These are phyloP conservation scores for Penicillium sclerotiorum DNA, from an alignment of 2,329 filamentous ascomycete genomes.

Conservation along the genomic window DNA sequence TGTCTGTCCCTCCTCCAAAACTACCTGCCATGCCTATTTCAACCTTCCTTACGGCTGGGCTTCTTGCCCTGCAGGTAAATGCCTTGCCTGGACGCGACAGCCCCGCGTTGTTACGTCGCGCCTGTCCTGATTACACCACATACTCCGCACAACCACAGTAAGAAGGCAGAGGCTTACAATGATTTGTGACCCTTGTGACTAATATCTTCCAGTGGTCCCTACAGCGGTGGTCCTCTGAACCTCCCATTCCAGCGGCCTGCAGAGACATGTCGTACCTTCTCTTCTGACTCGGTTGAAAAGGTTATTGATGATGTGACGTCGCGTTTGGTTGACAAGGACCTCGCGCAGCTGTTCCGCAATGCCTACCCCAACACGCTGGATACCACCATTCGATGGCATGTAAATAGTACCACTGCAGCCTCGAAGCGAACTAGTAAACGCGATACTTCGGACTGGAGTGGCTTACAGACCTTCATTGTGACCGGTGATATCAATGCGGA, in stretches of 20 bases:
- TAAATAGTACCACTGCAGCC: slow-evolving; percentile 56
- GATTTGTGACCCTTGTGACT: slow-evolving; percentile 7
- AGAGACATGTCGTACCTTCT: slow-evolving; percentile 82
- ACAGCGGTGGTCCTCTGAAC: slow-evolving; percentile 74
- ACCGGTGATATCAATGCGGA: slow-evolving; percentile 92
- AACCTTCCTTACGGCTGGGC: slow-evolving; percentile 12
- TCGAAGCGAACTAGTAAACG: slow-evolving; percentile 37
- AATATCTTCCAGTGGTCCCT: slow-evolving; percentile 63
- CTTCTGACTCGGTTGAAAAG: slow-evolving; percentile 80
- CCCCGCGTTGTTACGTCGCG: slow-evolving; percentile 39
- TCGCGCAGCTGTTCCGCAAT: slow-evolving; percentile 92
- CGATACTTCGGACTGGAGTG: slow-evolving; percentile 72
- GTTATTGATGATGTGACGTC: slow-evolving; percentile 82
- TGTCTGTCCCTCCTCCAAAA: neutral
- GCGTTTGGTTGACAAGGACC: slow-evolving; percentile 79
- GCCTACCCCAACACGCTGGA: slow-evolving; percentile 90
- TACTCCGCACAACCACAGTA: slow-evolving; percentile 66
- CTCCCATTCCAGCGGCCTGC: slow-evolving; percentile 87
- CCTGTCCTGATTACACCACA: slow-evolving; percentile 67
- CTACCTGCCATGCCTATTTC: slow-evolving; percentile 15
- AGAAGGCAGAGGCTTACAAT: slow-evolving; percentile 27
- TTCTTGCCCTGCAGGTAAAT: slow-evolving; percentile 18
- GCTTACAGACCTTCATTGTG: slow-evolving; percentile 88
- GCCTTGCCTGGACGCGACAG: slow-evolving; percentile 27
- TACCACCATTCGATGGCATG: slow-evolving; percentile 87